Evolutionary conservation across 371 early-diverging fungal species (phyloP).

Genomic region (Apophysomyces elegans): DNA sequence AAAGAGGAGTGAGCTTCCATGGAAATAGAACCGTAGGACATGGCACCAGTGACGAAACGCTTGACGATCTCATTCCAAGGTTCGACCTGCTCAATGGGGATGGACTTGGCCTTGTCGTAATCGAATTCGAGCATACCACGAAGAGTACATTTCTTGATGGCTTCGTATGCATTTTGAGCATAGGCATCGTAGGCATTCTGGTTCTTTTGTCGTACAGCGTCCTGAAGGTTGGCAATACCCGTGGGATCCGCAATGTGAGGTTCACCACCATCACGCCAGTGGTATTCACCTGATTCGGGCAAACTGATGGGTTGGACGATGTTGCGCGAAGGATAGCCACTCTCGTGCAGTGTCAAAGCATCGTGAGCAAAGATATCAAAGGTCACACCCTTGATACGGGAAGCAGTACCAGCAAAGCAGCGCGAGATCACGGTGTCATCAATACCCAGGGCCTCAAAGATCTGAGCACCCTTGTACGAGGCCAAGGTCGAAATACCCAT

Average conservation of each 20-base stretch:
- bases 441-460: conserved; percentile 96
- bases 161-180: conserved; percentile 76
- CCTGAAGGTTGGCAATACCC: conserved; percentile 89
- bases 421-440: conserved; percentile 85
- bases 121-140: conserved; percentile 95
- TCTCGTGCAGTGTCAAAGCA: conserved; percentile 86
- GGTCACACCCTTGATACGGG: conserved; percentile 91
- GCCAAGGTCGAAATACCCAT: conserved; percentile 99
- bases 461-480: conserved; percentile 98
- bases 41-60: conserved; percentile 97
- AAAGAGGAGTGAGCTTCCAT: conserved; percentile 92
- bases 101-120: conserved; percentile 68
- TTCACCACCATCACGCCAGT: conserved; percentile 95
- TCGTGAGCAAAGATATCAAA: conserved; percentile 92
- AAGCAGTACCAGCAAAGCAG: conserved; percentile 96
- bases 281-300: conserved; percentile 94
- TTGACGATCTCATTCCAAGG: conserved; percentile 95
- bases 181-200: conserved; percentile 84
- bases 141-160: conserved; percentile 91
- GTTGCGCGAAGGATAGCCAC: conserved; percentile 79
- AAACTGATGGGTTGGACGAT: conserved; percentile 66
- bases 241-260: conserved; percentile 91
- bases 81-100: conserved; percentile 95
- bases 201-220: conserved; percentile 94
- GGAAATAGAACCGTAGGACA: conserved; percentile 98